Evolutionary conservation across 192 early-diverging fungal genomes (phyloP).

Genomic region (Geranomyces michiganensis): DNA sequence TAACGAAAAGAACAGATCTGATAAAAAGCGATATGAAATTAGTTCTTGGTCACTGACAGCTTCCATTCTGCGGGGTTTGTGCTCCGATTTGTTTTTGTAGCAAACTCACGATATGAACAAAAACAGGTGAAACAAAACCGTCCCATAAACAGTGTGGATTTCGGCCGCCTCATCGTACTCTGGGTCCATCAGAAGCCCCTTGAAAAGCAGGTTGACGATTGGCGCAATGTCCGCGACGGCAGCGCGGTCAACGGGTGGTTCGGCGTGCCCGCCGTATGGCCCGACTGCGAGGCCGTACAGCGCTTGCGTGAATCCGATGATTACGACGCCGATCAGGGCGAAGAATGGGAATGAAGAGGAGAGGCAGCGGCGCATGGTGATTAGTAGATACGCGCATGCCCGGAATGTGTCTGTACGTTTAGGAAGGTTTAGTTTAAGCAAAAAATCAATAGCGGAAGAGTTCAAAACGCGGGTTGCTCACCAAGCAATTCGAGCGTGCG

Average conservation of each 20-base stretch:
- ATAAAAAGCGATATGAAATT: not conserved
- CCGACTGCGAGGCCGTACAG: constrained; percentile 4
- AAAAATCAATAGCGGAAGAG: no score
- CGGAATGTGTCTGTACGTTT: constrained; percentile 32
- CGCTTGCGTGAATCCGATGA: constrained; percentile 29
- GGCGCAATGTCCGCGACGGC: not conserved
- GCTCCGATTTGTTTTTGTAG: not conserved
- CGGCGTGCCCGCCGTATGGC: not conserved
- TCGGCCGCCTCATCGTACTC: constrained; percentile 18
- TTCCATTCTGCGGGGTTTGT: no score
- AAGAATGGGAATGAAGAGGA: constrained; percentile 24
- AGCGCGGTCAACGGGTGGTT: not conserved
- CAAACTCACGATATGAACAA: constrained; percentile 20
- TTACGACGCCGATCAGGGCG: constrained; percentile 26
- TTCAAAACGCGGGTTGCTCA: no score
- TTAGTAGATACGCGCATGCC: constrained; percentile 23
- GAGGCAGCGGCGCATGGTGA: constrained; percentile 28
- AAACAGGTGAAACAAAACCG: constrained; percentile 24
- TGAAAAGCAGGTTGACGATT: constrained; percentile 20
- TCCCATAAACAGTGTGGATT: constrained; percentile 19
- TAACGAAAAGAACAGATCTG: constrained; percentile 22
- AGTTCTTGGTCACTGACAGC: not conserved
- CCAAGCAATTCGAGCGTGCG: constrained; percentile 29
- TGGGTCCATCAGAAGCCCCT: constrained; percentile 16
- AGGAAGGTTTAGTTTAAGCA: not conserved